Base-by-base conservation (phyloP, 352 stramenopile species). In the Phytophthora pistaciae region DNA sequence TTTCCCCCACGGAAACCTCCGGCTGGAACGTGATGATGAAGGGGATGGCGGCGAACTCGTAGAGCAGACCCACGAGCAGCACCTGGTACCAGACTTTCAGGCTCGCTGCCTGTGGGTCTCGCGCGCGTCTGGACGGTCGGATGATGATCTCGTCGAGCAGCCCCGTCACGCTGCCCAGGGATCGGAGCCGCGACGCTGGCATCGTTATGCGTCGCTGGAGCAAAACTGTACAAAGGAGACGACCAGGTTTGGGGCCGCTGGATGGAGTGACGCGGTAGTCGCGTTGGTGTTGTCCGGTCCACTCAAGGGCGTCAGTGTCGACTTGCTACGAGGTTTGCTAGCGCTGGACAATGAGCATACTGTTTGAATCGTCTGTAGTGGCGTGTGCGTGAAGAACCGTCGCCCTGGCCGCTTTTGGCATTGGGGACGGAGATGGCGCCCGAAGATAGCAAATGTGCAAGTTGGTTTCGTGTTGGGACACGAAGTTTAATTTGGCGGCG, bases 81-180 rank as follows among this genome's bases (percentile, higher is more conserved):
- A 84, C 14, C 54, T 90, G 77, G 27, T 87, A 71, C 85, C 83
- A 92, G 5, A 81, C 27, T 50, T 84, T 81, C 56, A 92, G 75
- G 29, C 74, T 71, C 5, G 60, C 55, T 0, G 73, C 80, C 10
- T 90, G 77, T 3, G 82, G 82, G 36, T 88, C 75, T 18, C 85
- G 54, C 6, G 58, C 56, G 4, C 29, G 36, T 6, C 64, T 50
- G 33, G 59, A 66, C 11, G 33, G 40, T 46, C 50, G 50, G 8
- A 23, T 50, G 7, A 44, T 33, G 23, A 66, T 25, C 4, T 60
- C 60, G n/a, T 66, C 48, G 0, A 66, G 60, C 7, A 66, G 25
- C 31, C 46, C 44, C 21, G 60, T 53, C 5, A 66, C 48, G 18
- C 31, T 64, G 27, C 27, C 60, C 1, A 66, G 33, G 1, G 60